These are phyloP conservation scores for Beauveria pseudobassiana DNA, from an alignment of 2,329 filamentous ascomycete genomes.

Conservation along the genomic window DNA sequence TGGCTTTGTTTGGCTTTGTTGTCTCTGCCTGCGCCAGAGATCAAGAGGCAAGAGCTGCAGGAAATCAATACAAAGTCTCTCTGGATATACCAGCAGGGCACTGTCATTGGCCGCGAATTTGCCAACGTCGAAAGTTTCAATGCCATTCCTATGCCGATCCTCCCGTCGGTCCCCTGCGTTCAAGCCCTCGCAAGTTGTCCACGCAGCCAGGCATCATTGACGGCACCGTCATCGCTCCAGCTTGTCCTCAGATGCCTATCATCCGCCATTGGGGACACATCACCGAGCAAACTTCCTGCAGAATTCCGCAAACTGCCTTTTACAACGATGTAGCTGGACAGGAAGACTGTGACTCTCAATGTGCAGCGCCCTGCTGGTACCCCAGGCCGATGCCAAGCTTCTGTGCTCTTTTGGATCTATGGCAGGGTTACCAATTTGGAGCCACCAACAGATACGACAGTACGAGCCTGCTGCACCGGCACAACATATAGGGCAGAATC, in stretches of 20 bases:
- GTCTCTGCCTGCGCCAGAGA: too few species aligned
- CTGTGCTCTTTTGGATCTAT: slow-evolving; percentile 51
- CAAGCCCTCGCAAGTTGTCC: slow-evolving; percentile 44
- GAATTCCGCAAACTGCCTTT: slow-evolving; percentile 33
- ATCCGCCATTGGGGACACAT: slow-evolving; percentile 25
- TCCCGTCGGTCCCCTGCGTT: slow-evolving; percentile 51
- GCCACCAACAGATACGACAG: slow-evolving; percentile 32
- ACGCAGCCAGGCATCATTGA: slow-evolving; percentile 28
- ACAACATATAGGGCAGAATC: slow-evolving; percentile 32
- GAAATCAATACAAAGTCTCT: too few species aligned
- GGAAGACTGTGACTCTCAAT: slow-evolving; percentile 47
- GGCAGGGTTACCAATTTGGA: slow-evolving; percentile 41
- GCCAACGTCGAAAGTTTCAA: slow-evolving; percentile 34
- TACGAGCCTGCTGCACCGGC: slow-evolving; percentile 25
- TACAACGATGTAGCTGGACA: slow-evolving; percentile 34
- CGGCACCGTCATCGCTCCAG: slow-evolving; percentile 37
- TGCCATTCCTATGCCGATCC: slow-evolving; percentile 56
- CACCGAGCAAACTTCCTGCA: slow-evolving; percentile 31
- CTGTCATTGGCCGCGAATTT: background rate
- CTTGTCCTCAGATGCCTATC: slow-evolving; percentile 52
- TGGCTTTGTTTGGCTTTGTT: too few species aligned
- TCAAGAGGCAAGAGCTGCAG: too few species aligned
- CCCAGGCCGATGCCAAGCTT: slow-evolving; percentile 34
- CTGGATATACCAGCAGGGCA: background rate
- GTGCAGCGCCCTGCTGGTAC: slow-evolving; percentile 39